Evolutionary conservation across 306 rosid species (phyloP), one percentile per base, ranked within the genome.

Genomic region (Quercus aquifolioides): DNA sequence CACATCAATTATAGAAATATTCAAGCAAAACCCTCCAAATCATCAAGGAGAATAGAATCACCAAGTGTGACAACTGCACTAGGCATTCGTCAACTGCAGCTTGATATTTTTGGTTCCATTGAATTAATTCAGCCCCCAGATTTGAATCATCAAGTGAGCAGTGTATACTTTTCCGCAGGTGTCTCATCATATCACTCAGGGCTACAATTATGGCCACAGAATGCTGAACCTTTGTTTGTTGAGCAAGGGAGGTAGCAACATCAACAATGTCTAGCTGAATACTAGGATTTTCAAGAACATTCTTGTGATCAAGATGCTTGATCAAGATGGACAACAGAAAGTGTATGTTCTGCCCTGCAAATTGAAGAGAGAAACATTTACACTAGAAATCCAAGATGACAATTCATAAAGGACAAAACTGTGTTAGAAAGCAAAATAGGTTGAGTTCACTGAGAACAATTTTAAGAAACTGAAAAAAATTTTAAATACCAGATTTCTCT

Each of bases 251-350:
- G 79, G 96, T 86, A 35, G 94, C 84, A 23, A 93, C 97, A 81
- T 85, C 87, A 71, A 91, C 85, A 85, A 96, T 93, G 84, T 93
- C 97, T 56, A 91, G 85, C 83, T 96, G 99, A 91, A 96, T 86
- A 57, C 80, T 71, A 28, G 96, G 96, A 67, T 89, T 90, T 79
- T 91, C 86, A 59, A 93, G 93, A 87, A 93, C 94, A 63, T 19
- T 72, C 88, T 90, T 96, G 84, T 96, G 95, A 84, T 96, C 98
- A 10, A 96, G 86, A 90, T 96, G 99, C 86, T 93, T 93, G 78
- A 96, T 83, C 82, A 96, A 86, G 77, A 86, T 91, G 72, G 97
- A 89, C 56, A 96, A 84, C 84, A 93, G 86, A 80, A 89, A 91
- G 51, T 96, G 99, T 46, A 93, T 87, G 84, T 87, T 89, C 86